phyloP scores from a whole-genome alignment of 2,329 filamentous ascomycete genomes.

The Corynespora cassiicola region DNA sequence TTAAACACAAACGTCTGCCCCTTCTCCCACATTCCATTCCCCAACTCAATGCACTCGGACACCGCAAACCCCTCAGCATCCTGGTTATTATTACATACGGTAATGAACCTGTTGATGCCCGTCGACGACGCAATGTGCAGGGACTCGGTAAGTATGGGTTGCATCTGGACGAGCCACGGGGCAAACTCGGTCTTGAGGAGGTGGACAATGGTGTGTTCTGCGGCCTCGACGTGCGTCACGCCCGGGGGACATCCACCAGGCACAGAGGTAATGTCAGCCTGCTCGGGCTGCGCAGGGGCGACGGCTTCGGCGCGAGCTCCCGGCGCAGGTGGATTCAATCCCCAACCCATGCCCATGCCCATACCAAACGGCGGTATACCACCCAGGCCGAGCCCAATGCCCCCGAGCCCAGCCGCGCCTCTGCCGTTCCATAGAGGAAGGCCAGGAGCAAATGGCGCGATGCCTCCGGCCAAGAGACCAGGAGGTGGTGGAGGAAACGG shows the following conservation, averaged over 20 bases:
- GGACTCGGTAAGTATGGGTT: constrained; percentile 32
- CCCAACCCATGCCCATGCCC: constrained; percentile 14
- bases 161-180: constrained; percentile 37
- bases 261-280: constrained; percentile 30
- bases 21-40: constrained; percentile 42
- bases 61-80: constrained; percentile 37
- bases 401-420: constrained; percentile 19
- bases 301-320: constrained; percentile 28
- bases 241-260: constrained; percentile 34
- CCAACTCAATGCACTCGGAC: constrained; percentile 42
- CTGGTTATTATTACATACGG: constrained; percentile 30
- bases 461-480: constrained; percentile 22
- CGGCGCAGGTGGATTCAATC: constrained; percentile 26
- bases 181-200: constrained; percentile 33
- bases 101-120: constrained; percentile 38
- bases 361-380: constrained; percentile 17
- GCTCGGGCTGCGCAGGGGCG: constrained; percentile 23
- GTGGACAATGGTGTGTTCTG: constrained; percentile 31
- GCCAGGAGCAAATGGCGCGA: constrained; percentile 29
- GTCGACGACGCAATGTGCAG: constrained; percentile 25
- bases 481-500: constrained; percentile 34
- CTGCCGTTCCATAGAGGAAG: constrained; percentile 35
- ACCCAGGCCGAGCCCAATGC: constrained; percentile 24
- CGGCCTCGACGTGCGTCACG: constrained; percentile 31
- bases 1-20: constrained; percentile 41